Percentiles rank a stretch among this genome's conserved stretches.
Conservation (phyloP, 176 grass and related monocot genomes). For the Avena sativa region DNA sequence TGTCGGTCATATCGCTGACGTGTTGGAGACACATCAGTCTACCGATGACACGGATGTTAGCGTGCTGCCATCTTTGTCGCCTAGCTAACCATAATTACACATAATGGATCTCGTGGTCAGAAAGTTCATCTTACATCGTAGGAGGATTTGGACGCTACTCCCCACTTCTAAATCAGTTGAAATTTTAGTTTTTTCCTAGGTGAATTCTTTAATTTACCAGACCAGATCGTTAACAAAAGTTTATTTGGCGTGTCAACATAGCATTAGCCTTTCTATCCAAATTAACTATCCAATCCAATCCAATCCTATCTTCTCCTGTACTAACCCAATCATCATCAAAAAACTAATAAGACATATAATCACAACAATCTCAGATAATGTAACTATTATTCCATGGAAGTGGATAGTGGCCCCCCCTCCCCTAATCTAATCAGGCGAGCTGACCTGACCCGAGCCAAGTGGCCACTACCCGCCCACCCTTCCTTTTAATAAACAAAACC, state of each 20-base stretch:
- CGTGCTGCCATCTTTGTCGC: background rate
- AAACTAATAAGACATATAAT: background rate
- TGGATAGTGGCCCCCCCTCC: background rate
- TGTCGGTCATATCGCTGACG: too few relatives aligned
- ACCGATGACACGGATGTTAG: background rate
- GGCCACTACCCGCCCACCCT: constrained; percentile 33
- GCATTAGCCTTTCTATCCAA: background rate
- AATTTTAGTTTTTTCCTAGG: too few relatives aligned
- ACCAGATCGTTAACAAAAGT: background rate
- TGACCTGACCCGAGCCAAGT: background rate
- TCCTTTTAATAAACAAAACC: constrained; percentile 35
- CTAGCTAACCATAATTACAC: background rate
- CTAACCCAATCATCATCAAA: background rate
- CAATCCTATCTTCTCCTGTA: too few relatives aligned
- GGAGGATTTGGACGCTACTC: too few relatives aligned
- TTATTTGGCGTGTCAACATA: background rate
- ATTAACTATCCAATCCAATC: too few relatives aligned
- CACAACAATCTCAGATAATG: background rate
- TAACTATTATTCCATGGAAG: background rate
- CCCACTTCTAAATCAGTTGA: too few relatives aligned
- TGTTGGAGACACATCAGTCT: background rate
- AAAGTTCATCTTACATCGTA: too few relatives aligned
- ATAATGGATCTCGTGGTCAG: background rate
- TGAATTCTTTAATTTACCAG: too few relatives aligned
- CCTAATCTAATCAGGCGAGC: background rate